Percentiles rank a stretch among this genome's conserved stretches.
Evolutionary conservation across 2,329 filamentous ascomycete genomes (phyloP).

Genomic region (Colletotrichum euphorbiae): DNA sequence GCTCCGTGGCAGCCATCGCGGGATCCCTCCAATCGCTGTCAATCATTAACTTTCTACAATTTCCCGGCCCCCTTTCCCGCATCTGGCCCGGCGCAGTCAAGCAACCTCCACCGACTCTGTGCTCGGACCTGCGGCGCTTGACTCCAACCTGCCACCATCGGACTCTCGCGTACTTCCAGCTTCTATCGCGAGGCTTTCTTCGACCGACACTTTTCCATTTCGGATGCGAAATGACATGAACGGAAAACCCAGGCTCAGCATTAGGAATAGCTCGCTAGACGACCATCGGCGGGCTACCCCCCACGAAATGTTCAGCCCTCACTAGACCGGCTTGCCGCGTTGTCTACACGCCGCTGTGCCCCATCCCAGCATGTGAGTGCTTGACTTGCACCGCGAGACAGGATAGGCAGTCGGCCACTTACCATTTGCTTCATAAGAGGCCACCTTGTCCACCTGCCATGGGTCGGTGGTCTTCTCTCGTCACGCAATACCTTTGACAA

Average conservation of each 20-base stretch:
- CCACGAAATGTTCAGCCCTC: neutral
- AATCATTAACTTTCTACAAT: conserved; percentile 36
- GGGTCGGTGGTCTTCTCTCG: neutral
- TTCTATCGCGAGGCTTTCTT: conserved; percentile 11
- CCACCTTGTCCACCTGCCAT: conserved; percentile 3
- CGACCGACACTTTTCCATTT: conserved; percentile 9
- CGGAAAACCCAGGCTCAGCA: neutral
- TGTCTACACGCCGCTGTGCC: neutral
- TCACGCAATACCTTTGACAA: conserved; percentile 28
- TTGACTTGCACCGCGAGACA: neutral
- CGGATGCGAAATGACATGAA: neutral
- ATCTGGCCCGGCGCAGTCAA: conserved; percentile 17
- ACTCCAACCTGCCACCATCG: conserved; percentile 6
- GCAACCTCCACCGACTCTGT: conserved; percentile 11
- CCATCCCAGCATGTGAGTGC: conserved; percentile 13
- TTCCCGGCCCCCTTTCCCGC: conserved; percentile 29
- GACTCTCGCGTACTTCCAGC: conserved; percentile 8
- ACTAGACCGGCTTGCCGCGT: neutral
- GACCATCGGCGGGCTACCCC: neutral
- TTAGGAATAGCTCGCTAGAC: neutral
- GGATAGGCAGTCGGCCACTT: neutral
- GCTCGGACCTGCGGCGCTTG: conserved; percentile 29
- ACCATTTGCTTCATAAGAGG: conserved; percentile 31
- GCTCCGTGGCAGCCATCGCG: conserved; percentile 26
- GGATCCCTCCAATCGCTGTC: conserved; percentile 36